Evolutionary conservation across 1,284 basidiomycete species (phyloP).

Genomic region (Puccinia sorghi): DNA sequence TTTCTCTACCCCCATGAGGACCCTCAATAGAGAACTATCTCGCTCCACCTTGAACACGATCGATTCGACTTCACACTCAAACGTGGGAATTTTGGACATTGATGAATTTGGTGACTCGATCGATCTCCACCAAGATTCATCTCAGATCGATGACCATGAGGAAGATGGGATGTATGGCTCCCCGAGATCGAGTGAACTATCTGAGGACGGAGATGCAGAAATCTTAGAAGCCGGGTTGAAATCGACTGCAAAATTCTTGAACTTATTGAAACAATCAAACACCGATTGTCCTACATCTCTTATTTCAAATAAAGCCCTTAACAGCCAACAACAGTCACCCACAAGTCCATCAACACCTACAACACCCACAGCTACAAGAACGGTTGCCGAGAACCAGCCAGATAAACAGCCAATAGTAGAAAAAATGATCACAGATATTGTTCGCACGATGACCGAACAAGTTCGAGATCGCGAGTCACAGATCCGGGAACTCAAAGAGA

Average conservation of each 20-base stretch:
- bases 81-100: neutral
- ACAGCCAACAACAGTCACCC: neutral
- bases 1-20: constrained; percentile 8
- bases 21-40: constrained; percentile 10
- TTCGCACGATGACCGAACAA: constrained; percentile 47
- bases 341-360: neutral
- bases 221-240: constrained; percentile 28
- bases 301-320: neutral
- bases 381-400: neutral
- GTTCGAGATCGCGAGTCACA: constrained; percentile 44
- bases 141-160: constrained; percentile 12
- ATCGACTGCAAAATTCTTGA: constrained; percentile 34
- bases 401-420: constrained; percentile 44
- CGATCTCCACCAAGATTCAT: constrained; percentile 1
- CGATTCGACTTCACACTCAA: constrained; percentile 5
- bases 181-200: constrained; percentile 4
- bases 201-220: constrained; percentile 19
- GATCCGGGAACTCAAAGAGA: constrained; percentile 46
- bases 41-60: constrained; percentile 39
- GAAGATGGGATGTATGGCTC: constrained; percentile 17
- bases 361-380: neutral
- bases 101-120: neutral
- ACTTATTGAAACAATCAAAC: constrained; percentile 39
- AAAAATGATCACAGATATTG: constrained; percentile 45
- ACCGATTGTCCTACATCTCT: constrained; percentile 23